A percentile compares a stretch with the other conserved stretches of the same genome.
phyloP scores from a whole-genome alignment of 1,284 basidiomycete genomes.

The Apiotrichum akiyoshidainum region DNA sequence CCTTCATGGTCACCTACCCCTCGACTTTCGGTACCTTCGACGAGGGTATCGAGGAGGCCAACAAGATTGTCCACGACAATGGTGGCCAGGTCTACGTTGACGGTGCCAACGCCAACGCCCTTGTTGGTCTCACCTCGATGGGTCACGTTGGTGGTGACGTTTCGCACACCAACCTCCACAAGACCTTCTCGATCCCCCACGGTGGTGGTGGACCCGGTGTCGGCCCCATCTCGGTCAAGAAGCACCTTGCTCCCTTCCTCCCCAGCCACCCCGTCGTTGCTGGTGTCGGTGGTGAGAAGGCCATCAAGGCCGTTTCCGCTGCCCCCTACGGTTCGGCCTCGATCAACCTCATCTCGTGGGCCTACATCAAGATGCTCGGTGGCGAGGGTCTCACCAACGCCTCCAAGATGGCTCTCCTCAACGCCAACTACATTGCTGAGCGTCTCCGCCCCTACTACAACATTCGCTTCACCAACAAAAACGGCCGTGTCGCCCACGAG shows the following conservation, averaged over 20 bases:
- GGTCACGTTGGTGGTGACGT: conserved; percentile 94
- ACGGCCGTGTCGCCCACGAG: conserved; percentile 91
- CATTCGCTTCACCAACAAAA: conserved; percentile 83
- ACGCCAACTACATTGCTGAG: conserved; percentile 95
- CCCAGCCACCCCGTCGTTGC: conserved; percentile 79
- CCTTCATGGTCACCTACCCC: conserved; percentile 97
- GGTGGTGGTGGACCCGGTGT: conserved; percentile 91
- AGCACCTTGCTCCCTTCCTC: conserved; percentile 90
- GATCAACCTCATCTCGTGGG: conserved; percentile 96
- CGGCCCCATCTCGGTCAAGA: conserved; percentile 89
- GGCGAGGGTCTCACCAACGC: conserved; percentile 80
- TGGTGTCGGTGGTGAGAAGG: conserved; percentile 63
- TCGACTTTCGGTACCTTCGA: conserved; percentile 98
- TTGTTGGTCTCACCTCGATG: conserved; percentile 93
- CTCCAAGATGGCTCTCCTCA: conserved; percentile 82
- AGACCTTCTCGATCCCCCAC: conserved; percentile 70
- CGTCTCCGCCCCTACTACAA: conserved; percentile 81
- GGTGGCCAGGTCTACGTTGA: conserved; percentile 98
- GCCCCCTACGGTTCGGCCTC: conserved; percentile 93
- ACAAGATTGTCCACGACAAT: conserved; percentile 87
- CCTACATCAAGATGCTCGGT: conserved; percentile 96
- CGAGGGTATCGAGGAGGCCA: conserved; percentile 84
- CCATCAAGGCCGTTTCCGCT: conserved; percentile 84
- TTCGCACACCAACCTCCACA: conserved; percentile 96
- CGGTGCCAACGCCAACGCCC: conserved; percentile 93